Evolutionary conservation across 2,329 filamentous ascomycete species (phyloP), one percentile per base, ranked within the genome.

Genomic region (Fusarium globosum): DNA sequence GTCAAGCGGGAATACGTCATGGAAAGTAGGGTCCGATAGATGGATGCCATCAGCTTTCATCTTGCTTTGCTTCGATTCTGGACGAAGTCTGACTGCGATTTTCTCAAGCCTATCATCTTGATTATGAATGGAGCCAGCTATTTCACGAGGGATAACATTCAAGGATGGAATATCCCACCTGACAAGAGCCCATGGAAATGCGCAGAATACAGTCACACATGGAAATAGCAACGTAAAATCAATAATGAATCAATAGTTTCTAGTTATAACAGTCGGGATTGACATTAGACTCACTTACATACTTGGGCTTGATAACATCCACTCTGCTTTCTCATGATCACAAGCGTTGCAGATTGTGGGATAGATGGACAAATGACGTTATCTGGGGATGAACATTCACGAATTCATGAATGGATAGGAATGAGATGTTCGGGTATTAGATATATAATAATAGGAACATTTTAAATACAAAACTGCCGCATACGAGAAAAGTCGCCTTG

Each of bases 1-100:
- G 16, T 45, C 0, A 7, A 45, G 23, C n/a, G 2, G 2, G 16
- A 26, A 26, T 26, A 4, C 42, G 11, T 20, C 0, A 20, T 13
- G 15, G 10, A 18, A 23, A 26, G 16, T 20, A 20, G 0, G 42
- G 7, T 13, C 2, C n/a, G 8, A 45, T 13, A 5, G 16, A 45
- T 9, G 16, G 16, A 18, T 23, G 7, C 7, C 15, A 26, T 9
- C n/a, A 26, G n/a, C 42, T 43, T 5, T 43, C 15, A 12, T 43
- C n/a, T 23, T 42, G 4, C 39, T 23, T 23, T 42, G 41, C 14
- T 7, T n/a, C 41, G 21, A 42, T 6, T n/a, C 5, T 16, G 21
- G n/a, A 7, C n/a, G 6, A 43, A 43, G 10, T 7, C 41, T 42
- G 10, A 11, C 41, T 42, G 21, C n/a, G 15, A 23, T 10, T 12